Evolutionary conservation across 2,329 filamentous ascomycete genomes (phyloP).

Genomic region (Sporothrix brasiliensis): DNA sequence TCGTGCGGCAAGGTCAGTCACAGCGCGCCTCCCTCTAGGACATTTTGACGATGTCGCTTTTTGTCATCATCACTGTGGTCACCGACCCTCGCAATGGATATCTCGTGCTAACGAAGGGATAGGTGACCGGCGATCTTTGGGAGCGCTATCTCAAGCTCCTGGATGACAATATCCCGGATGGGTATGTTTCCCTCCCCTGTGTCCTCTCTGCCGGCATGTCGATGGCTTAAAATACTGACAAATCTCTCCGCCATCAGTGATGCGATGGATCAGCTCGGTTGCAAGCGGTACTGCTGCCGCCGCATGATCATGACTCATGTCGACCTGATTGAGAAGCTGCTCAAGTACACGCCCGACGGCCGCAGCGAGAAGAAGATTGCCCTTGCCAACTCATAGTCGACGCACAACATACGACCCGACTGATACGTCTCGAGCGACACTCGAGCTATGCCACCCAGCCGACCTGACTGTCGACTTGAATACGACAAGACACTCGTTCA

Average conservation of each 20-base stretch:
- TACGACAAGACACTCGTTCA: neutral
- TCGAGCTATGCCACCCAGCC: neutral
- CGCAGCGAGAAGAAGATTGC: constrained; percentile 64
- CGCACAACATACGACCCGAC: neutral
- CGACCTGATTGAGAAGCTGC: constrained; percentile 95
- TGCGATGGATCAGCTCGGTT: constrained; percentile 91
- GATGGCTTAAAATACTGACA: neutral
- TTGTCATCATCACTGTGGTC: neutral
- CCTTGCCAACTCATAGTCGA: constrained; percentile 36
- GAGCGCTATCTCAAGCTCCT: constrained; percentile 91
- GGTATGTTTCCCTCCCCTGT: constrained; percentile 54
- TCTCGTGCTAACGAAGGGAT: constrained; percentile 40
- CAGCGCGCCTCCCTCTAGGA: neutral
- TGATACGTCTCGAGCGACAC: neutral
- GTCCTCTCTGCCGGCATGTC: neutral
- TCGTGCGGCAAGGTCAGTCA: constrained; percentile 90
- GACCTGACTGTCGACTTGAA: neutral
- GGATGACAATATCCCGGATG: constrained; percentile 73
- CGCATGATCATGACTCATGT: constrained; percentile 99
- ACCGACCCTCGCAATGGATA: neutral
- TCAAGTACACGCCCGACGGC: constrained; percentile 75
- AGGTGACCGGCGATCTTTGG: constrained; percentile 98
- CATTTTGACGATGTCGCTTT: neutral
- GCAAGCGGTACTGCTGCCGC: constrained; percentile 96
- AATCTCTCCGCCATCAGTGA: constrained; percentile 61